Percentiles rank a stretch among this genome's conserved stretches.
Evolutionary conservation across 225 moss, liverwort and hornwort genomes (phyloP).

Genomic region (Takakia lepidozioides): DNA sequence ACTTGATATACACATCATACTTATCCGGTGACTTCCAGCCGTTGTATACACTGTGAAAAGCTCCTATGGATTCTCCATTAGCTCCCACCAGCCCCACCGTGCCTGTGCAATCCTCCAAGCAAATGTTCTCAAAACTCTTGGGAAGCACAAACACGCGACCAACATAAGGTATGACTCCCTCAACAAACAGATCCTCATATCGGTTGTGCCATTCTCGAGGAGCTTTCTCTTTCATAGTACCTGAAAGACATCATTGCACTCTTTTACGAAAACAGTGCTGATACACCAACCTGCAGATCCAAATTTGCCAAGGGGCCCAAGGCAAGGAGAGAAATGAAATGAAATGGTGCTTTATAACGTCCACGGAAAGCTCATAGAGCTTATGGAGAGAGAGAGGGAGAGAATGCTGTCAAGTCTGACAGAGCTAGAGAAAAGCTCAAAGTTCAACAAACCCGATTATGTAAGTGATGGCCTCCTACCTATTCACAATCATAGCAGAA

Average conservation of each 20-base stretch:
- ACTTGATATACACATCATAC: slow-evolving; percentile 37
- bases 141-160: slow-evolving; percentile 36
- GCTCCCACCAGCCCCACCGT: slow-evolving; percentile 31
- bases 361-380: no score
- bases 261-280: no score
- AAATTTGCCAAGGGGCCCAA: no score
- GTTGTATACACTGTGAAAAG: slow-evolving; percentile 17
- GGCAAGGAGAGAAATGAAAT: no score
- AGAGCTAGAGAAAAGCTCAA: no score
- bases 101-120: slow-evolving; percentile 24
- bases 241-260: not conserved
- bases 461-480: no score
- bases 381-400: no score
- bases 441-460: no score
- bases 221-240: slow-evolving; percentile 1
- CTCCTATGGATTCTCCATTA: slow-evolving; percentile 35
- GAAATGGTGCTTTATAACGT: no score
- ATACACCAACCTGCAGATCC: no score
- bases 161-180: slow-evolving; percentile 28
- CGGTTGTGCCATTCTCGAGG: slow-evolving; percentile 9
- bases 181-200: slow-evolving; percentile 23
- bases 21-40: slow-evolving; percentile 32
- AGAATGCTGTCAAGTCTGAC: no score
- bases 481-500: no score
- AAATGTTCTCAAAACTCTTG: slow-evolving; percentile 17